These are phyloP conservation scores for Thielaviopsis euricoi DNA, from an alignment of 2,329 filamentous ascomycete genomes.

Conservation along the genomic window DNA sequence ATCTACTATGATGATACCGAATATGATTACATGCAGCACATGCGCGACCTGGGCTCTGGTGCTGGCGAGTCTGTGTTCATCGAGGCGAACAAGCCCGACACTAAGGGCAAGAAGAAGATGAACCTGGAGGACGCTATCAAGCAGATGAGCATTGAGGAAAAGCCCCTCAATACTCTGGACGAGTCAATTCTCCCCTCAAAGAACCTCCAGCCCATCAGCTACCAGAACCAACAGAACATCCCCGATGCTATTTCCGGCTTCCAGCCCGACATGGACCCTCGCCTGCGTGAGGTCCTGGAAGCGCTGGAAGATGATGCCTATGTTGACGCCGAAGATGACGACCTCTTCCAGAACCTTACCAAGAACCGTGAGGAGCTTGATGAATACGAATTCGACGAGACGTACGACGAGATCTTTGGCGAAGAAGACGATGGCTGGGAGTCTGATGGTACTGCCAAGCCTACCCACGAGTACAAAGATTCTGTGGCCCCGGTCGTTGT, in stretches of 20 bases:
- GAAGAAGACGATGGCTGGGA: constrained; percentile 79
- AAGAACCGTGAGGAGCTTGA: constrained; percentile 57
- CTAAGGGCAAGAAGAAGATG: constrained; percentile 60
- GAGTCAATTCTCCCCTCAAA: constrained; percentile 65
- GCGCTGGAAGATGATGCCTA: constrained; percentile 91
- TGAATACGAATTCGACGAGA: constrained; percentile 61
- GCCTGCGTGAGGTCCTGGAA: constrained; percentile 77
- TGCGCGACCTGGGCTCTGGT: constrained; percentile 66
- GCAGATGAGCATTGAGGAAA: constrained; percentile 39
- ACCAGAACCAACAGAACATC: constrained; percentile 84
- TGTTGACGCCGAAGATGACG: constrained; percentile 72
- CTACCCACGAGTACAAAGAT: constrained; percentile 39
- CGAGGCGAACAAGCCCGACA: constrained; percentile 45
- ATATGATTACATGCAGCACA: constrained; percentile 99
- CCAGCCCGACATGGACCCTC: constrained; percentile 93
- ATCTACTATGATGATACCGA: constrained; percentile 88
- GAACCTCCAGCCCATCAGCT: constrained; percentile 59
- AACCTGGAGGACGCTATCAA: constrained; percentile 69
- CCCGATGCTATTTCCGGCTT: constrained; percentile 87
- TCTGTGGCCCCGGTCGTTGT: constrained; percentile 1
- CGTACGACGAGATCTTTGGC: constrained; percentile 34
- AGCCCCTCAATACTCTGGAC: constrained; percentile 44
- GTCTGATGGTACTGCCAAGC: constrained; percentile 79
- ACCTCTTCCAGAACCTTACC: constrained; percentile 62
- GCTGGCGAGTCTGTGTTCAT: constrained; percentile 65